Evolutionary conservation across 148 eudicot species (phyloP).

Genomic region (Amaranthus cruentus): DNA sequence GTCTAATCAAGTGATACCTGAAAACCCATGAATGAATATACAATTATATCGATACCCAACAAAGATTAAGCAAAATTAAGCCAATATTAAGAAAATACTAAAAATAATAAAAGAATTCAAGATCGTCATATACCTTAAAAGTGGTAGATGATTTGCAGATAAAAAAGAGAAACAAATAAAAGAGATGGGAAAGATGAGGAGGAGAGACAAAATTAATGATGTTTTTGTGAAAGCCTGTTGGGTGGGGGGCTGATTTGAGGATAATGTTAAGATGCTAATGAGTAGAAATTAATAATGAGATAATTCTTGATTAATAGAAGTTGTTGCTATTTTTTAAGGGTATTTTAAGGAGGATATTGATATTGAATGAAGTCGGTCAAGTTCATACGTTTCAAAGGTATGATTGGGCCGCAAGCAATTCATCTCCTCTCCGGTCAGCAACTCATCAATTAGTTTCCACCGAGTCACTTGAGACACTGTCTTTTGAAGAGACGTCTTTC

Average conservation of each 20-base stretch:
- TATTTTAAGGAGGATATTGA: not conserved
- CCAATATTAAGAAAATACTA: not conserved
- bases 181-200: not conserved
- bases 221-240: not conserved
- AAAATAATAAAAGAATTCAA: not conserved
- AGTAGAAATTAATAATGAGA: not conserved
- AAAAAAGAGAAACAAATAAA: not conserved
- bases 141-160: not conserved
- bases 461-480: too few relatives aligned
- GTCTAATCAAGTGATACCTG: not conserved
- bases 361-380: not conserved
- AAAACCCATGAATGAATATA: conserved; percentile 1
- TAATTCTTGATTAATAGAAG: conserved; percentile 5
- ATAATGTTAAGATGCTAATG: conserved; percentile 19
- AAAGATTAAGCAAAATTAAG: not conserved
- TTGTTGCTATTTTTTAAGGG: not conserved
- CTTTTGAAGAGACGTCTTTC: too few relatives aligned
- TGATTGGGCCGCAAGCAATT: conserved; percentile 12
- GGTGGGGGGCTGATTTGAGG: not conserved
- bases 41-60: not conserved
- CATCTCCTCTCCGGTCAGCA: not conserved
- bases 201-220: not conserved
- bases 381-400: conserved; percentile 6
- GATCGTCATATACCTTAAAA: conserved; percentile 20
- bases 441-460: too few relatives aligned